Evolutionary conservation across 2,329 filamentous ascomycete species (phyloP), one percentile per base, ranked within the genome.

Genomic region (Cladosporium cucumerinum): DNA sequence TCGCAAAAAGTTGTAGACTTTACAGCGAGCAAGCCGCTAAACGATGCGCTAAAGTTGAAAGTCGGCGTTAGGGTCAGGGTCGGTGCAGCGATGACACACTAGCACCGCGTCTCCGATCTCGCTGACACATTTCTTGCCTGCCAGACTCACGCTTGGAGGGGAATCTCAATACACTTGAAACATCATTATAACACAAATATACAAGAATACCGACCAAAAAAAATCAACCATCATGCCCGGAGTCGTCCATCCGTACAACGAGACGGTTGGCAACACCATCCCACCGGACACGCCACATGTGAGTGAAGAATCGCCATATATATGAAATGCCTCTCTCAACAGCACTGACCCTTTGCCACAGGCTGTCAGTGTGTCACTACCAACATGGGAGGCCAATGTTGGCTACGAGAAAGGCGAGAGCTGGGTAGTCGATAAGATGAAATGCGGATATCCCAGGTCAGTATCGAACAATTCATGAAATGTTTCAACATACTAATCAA

Each of bases 351-450:
- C 21, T 59, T 23, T 23, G 39, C 26, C 57, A 6, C 69, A 97
- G 93, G 95, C 94, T 69, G 92, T 98, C 69, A 98, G 94, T 77
- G 94, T 98, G 49, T 98, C 95, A 18, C 82, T 99, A 28, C 95
- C 95, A 46, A 96, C 93, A 79, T 99, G 95, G 95, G 85, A 84
- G 69, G 84, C 93, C 69, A 98, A 96, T 73, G 83, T 99, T 46
- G 94, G 87, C 48, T 99, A 99, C 74, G 95, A 99, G 77, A 93
- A 99, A 78, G 94, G 93, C 59, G 85, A 96, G 75, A 82, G 88
- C 64, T 95, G 92, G 89, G 91, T 99, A n/a, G 69, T 95, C 21
- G 85, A 84, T 68, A 89, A 88, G 74, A 90, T 99, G 93, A 84
- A 86, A 69, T 96, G 91, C 52, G 95, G 95, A 39, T 99, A 99